These are phyloP conservation scores for Aotearoamyces nothofagi DNA, from an alignment of 2,329 filamentous ascomycete species.

Conservation along the genomic window DNA sequence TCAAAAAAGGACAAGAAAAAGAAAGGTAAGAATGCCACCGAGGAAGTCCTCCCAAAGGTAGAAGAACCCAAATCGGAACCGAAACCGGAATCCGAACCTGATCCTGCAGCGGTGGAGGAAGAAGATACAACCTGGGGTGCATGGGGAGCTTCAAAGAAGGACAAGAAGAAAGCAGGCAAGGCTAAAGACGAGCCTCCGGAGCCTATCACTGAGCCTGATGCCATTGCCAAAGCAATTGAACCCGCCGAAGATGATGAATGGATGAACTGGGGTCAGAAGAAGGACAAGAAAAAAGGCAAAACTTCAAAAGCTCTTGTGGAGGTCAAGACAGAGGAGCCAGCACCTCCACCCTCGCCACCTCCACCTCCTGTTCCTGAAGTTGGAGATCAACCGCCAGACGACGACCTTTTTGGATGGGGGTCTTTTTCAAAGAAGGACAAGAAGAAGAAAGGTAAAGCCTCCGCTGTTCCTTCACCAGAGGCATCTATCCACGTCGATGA, in stretches of 20 bases:
- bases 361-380: slow-evolving; percentile 18
- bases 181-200: slow-evolving; percentile 9
- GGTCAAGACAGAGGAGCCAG: slow-evolving; percentile 20
- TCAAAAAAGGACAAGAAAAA: slow-evolving; percentile 25
- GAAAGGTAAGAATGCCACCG: slow-evolving; percentile 27
- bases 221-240: slow-evolving; percentile 12
- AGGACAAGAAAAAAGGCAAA: slow-evolving; percentile 14
- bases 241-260: slow-evolving; percentile 12
- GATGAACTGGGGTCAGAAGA: slow-evolving; percentile 11
- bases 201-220: slow-evolving; percentile 6
- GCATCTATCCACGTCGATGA: slow-evolving; percentile 11
- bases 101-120: slow-evolving; percentile 26
- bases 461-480: slow-evolving; percentile 9
- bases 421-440: slow-evolving; percentile 15
- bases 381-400: slow-evolving; percentile 15
- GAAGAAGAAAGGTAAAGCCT: slow-evolving; percentile 14
- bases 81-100: slow-evolving; percentile 9
- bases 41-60: slow-evolving; percentile 10
- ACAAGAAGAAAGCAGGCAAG: slow-evolving; percentile 20
- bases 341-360: slow-evolving; percentile 12
- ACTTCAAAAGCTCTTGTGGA: slow-evolving; percentile 16
- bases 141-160: too few relatives aligned
- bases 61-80: slow-evolving; percentile 14
- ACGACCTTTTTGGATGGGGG: slow-evolving; percentile 18
- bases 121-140: too few relatives aligned